Evolutionary conservation across 768 basidiomycete species (phyloP), one percentile per base, ranked within the genome.

Genomic region (Hericium coralloides): DNA sequence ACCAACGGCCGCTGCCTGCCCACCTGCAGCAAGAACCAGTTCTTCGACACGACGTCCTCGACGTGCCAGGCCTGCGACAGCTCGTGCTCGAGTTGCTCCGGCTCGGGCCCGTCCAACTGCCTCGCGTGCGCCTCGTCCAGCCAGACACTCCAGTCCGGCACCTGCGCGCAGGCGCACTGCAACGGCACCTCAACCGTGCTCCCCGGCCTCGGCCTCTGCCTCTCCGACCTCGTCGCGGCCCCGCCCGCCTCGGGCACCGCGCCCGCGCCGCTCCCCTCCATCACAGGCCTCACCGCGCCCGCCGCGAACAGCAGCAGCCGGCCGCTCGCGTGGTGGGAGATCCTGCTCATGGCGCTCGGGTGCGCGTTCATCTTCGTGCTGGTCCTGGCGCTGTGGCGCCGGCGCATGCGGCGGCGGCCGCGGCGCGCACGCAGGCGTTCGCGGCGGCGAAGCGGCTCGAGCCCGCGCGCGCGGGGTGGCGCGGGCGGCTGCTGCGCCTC

Each of bases 321-420:
- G 20, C 63, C 74, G 22, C 72, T 91, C 9, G 72, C 73, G 58
- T 92, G 90, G 89, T 92, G 89, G 89, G 77, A 92, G 72, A 90
- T 92, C 62, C 73, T 92, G 56, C 79, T 92, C 55, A 92, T 92
- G 87, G 75, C 84, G 0, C 79, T 91, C 38, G 88, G 90, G 10
- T 87, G 85, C 65, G 84, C 84, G 15, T 87, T 92, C 70, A 84
- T 92, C 69, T 83, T 89, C 66, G 56, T 90, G 43, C 68, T 80
- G 49, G 68, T 89, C 59, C 65, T 92, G 58, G 77, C 81, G 73
- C 78, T 76, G 61, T 91, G 84, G 81, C 81, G 90, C 22, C 77
- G 86, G 17, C 82, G 79, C 52, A 83, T 82, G 41, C 81, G 82
- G 67, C 85, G 84, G 66, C 77, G 79, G 64, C 82, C 36, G 82